A percentile compares a stretch with the other conserved stretches of the same genome.
phyloP scores from a whole-genome alignment of 164 flowering plant species.

The Liquidambar formosana region DNA sequence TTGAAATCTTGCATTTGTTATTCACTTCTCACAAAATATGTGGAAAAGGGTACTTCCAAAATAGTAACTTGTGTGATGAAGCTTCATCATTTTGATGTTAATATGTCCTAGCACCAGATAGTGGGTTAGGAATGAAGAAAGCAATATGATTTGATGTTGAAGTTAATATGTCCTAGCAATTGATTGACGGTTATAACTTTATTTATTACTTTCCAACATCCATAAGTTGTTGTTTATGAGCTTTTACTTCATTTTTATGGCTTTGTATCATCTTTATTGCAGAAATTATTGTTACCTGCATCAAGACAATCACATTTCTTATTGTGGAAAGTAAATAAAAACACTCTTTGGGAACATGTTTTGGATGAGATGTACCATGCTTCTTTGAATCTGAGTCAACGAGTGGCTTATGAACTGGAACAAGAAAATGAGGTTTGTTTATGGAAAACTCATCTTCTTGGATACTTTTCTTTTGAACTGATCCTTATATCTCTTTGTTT shows the following conservation, averaged over 20 bases:
- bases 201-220: background rate
- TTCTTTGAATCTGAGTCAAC: conserved; percentile 65
- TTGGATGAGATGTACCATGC: conserved; percentile 92
- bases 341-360: conserved; percentile 43
- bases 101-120: no score
- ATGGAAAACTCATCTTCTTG: background rate
- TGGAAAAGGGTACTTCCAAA: no score
- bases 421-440: conserved; percentile 65
- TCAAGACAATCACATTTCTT: conserved; percentile 28
- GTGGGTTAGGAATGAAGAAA: no score
- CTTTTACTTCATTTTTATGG: background rate
- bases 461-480: background rate
- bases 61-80: no score
- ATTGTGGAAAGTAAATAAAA: conserved; percentile 76
- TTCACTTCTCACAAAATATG: no score
- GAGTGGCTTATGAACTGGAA: conserved; percentile 58
- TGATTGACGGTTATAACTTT: background rate
- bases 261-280: conserved; percentile 25
- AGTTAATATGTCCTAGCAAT: no score
- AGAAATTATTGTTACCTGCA: conserved; percentile 46
- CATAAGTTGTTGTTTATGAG: background rate
- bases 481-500: no score
- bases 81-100: no score
- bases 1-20: no score
- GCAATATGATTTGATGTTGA: no score